phyloP scores from a whole-genome alignment of 495 filamentous ascomycete species.

The Hypoxylon cercidicola region DNA sequence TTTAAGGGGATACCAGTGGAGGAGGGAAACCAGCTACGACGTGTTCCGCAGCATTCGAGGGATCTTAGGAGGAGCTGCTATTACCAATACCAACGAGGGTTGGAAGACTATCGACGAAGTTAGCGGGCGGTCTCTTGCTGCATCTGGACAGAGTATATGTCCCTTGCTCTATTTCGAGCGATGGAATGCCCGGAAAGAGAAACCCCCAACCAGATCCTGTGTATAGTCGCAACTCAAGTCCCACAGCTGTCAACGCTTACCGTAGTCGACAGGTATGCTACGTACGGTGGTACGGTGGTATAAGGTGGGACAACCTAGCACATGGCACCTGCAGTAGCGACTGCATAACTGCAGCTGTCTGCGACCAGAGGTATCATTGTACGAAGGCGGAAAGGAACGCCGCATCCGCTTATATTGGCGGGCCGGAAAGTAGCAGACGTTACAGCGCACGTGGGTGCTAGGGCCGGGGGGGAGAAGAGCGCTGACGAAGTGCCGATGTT shows the following conservation, averaged over 20 bases:
- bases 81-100: slow-evolving; percentile 12
- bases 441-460: slow-evolving; percentile 40
- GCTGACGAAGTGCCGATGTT: slow-evolving; percentile 34
- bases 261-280: slow-evolving; percentile 12
- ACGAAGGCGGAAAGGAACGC: slow-evolving; percentile 37
- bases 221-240: neutral
- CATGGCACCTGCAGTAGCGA: slow-evolving; percentile 44
- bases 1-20: slow-evolving; percentile 1
- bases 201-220: slow-evolving; percentile 6
- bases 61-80: slow-evolving; percentile 20
- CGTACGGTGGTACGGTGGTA: slow-evolving; percentile 16
- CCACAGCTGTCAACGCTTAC: slow-evolving; percentile 1
- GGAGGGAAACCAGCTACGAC: slow-evolving; percentile 9
- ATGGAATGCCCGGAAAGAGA: slow-evolving; percentile 17
- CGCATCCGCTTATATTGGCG: slow-evolving; percentile 35
- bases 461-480: slow-evolving; percentile 25
- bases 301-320: slow-evolving; percentile 42
- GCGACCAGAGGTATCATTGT: slow-evolving; percentile 27
- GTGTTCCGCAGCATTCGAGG: slow-evolving; percentile 10
- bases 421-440: slow-evolving; percentile 35
- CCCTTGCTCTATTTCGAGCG: slow-evolving; percentile 14
- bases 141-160: slow-evolving; percentile 19
- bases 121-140: slow-evolving; percentile 19
- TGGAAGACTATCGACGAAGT: slow-evolving; percentile 18
- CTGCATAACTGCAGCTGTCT: slow-evolving; percentile 36